Evolutionary conservation across 176 grass and related monocot genomes (phyloP), one percentile per base, ranked within the genome.

Genomic region (Zea luxurians): DNA sequence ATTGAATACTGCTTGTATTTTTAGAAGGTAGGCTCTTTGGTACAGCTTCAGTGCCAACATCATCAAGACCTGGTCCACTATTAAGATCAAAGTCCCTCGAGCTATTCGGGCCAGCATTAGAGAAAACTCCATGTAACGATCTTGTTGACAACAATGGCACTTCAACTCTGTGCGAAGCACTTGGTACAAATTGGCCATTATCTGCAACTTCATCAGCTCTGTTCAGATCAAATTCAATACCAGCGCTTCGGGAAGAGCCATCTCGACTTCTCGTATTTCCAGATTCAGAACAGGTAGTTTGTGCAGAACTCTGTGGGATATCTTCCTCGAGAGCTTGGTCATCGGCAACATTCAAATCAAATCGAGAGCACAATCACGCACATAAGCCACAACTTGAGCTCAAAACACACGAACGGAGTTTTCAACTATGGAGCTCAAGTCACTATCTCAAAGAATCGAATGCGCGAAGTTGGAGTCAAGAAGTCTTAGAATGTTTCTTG

Each of bases 271-370:
- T 90, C 37, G 57, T 67, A 43, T 63, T 84, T 37, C 86, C 86
- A 86, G 88, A 86, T 84, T 86, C 91, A 72, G 85, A 88, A 50
- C 80, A 49, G 40, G 70, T 78, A 66, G 88, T 81, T 63, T 88
- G 80, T 20, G 77, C 83, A 75, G 88, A 93, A 73, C 83, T 82
- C 61, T 88, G 86, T 2, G 83, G 78, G 21, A 83, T 52, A 41
- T 89, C 78, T 70, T 96, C 90, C 66, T 96, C 90, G 0, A 92
- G 87, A 81, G 80, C 45, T 75, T 91, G 74, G 52, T 96, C 93
- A 69, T 96, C 90, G 37, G 93, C 75, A 66, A 92, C 53, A 83
- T 96, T 96, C 53, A 96, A 80, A 81, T 96, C 93, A 73, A 96
- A 83, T n/a, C n/a, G n/a, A n/a, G n/a, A n/a, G n/a, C n/a, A n/a